phyloP scores from a whole-genome alignment of 2,329 filamentous ascomycete species.

The Fusarium scirpi region DNA sequence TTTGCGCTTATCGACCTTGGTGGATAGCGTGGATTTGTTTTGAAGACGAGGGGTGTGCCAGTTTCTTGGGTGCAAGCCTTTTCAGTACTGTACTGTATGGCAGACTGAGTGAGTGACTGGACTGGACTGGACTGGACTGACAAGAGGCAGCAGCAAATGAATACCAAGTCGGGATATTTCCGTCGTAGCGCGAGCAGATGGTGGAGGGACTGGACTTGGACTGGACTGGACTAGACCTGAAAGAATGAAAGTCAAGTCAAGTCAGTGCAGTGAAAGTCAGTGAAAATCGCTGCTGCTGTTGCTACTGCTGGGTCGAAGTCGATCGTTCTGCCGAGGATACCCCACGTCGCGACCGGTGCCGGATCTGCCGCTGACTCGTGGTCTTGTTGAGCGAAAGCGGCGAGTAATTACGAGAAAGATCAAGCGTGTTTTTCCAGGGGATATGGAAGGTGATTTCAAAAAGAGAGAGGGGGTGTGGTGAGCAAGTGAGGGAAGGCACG shows the following conservation, averaged over 20 bases:
- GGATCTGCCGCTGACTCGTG: conserved; percentile 51
- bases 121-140: background rate
- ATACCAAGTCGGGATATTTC: conserved; percentile 51
- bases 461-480: conserved; percentile 35
- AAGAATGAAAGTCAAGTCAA: conserved; percentile 40
- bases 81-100: background rate
- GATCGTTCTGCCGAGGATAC: conserved; percentile 48
- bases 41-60: conserved; percentile 42
- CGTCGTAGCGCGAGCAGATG: conserved; percentile 46
- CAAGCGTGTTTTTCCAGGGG: conserved; percentile 25
- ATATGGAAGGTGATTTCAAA: conserved; percentile 16
- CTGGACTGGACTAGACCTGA: conserved; percentile 29
- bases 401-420: conserved; percentile 45
- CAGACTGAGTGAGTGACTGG: background rate
- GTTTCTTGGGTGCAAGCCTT: conserved; percentile 31
- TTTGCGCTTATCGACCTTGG: conserved; percentile 49
- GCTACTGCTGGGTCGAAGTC: conserved; percentile 33
- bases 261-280: background rate
- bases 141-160: conserved; percentile 15
- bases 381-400: conserved; percentile 45
- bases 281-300: background rate
- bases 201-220: conserved; percentile 28
- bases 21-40: conserved; percentile 43
- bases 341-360: conserved; percentile 49
- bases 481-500: conserved; percentile 15